These are phyloP conservation scores for Lactifluus hygrophoroides DNA, from an alignment of 768 basidiomycete genomes.

Conservation along the genomic window DNA sequence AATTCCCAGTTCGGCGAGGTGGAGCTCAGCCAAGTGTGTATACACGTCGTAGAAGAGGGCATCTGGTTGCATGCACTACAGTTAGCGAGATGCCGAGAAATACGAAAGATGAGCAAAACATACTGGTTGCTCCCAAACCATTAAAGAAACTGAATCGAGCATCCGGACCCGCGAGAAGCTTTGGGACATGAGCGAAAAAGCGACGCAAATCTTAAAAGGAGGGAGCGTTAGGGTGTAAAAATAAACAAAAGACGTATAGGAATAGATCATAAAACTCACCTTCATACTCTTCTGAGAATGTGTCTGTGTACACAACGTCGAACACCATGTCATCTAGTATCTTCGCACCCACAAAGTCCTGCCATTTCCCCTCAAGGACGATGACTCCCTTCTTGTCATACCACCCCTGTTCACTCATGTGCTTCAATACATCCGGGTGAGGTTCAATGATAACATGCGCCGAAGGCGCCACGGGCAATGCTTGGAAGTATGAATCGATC, in stretches of 20 bases:
- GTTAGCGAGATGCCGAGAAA: neutral
- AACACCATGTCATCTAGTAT: slow-evolving; percentile 61
- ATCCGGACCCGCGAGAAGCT: slow-evolving; percentile 62
- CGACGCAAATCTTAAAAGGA: slow-evolving; percentile 46
- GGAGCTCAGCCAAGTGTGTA: slow-evolving; percentile 73
- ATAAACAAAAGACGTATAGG: neutral
- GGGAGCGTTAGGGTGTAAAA: neutral
- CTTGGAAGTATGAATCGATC: slow-evolving; percentile 82
- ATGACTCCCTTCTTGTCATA: slow-evolving; percentile 65
- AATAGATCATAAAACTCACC: slow-evolving; percentile 32
- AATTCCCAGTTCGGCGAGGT: slow-evolving; percentile 77
- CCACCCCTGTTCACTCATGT: slow-evolving; percentile 75
- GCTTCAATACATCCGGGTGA: slow-evolving; percentile 81
- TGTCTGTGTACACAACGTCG: slow-evolving; percentile 87
- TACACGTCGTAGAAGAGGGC: slow-evolving; percentile 87
- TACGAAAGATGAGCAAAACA: neutral
- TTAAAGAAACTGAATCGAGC: slow-evolving; percentile 95
- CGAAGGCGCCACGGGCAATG: slow-evolving; percentile 45
- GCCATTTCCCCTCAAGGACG: slow-evolving; percentile 90
- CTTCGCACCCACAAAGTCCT: slow-evolving; percentile 63
- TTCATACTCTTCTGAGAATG: slow-evolving; percentile 81
- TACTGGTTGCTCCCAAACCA: slow-evolving; percentile 93
- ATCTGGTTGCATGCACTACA: slow-evolving; percentile 38
- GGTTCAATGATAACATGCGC: slow-evolving; percentile 90
- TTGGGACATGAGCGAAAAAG: slow-evolving; percentile 77